phyloP scores from a whole-genome alignment of 2,329 filamentous ascomycete genomes.

The Madurella fahalii region DNA sequence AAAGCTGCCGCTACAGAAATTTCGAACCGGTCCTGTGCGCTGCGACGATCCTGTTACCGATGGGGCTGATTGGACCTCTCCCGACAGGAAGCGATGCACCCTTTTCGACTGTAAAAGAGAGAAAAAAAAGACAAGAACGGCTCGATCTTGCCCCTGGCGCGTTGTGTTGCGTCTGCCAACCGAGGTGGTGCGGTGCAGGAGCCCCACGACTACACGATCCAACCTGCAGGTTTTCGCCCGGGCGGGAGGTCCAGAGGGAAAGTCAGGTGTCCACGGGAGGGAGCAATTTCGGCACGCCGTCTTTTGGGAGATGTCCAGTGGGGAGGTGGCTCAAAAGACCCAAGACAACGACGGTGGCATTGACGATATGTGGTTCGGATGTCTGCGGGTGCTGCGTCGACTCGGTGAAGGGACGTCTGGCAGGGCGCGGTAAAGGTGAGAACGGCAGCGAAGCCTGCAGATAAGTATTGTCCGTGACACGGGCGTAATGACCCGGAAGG shows the following conservation, averaged over 20 bases:
- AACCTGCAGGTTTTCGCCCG: conserved; percentile 14
- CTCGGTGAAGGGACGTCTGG: background rate
- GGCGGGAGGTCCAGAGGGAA: conserved; percentile 2
- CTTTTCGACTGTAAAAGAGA: background rate
- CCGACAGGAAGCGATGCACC: background rate
- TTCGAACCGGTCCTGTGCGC: background rate
- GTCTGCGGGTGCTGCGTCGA: background rate
- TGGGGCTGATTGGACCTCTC: conserved; percentile 3
- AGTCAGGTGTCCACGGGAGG: conserved; percentile 14
- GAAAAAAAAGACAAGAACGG: background rate
- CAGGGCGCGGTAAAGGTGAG: conserved; percentile 7
- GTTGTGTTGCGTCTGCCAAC: conserved; percentile 15
- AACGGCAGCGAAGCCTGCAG: background rate
- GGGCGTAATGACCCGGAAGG: background rate
- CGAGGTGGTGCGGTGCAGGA: conserved; percentile 12
- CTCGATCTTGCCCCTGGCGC: background rate
- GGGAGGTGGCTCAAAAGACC: background rate
- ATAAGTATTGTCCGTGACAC: background rate
- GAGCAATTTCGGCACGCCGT: background rate
- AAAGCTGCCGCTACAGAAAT: conserved; percentile 3
- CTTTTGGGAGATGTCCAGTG: background rate
- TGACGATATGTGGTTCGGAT: conserved; percentile 7
- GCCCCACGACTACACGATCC: conserved; percentile 18
- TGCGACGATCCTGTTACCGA: conserved; percentile 3
- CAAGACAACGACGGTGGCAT: conserved; percentile 9